Conservation (phyloP, 352 stramenopile species). For the Peronospora destructor region DNA sequence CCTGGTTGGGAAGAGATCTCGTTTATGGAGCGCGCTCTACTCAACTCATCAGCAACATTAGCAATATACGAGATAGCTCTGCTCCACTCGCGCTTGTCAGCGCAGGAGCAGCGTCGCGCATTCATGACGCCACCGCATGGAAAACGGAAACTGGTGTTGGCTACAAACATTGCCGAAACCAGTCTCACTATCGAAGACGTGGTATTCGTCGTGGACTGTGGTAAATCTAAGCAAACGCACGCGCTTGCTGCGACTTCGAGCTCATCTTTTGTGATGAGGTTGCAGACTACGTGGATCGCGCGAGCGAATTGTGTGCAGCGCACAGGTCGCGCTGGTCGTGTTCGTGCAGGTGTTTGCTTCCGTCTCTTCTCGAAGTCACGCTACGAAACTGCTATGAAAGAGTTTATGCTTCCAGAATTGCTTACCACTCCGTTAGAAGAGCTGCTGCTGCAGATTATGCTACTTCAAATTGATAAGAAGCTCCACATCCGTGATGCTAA, state of each 20-base stretch:
- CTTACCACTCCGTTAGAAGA: constrained; percentile 68
- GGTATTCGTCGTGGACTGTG: constrained; percentile 84
- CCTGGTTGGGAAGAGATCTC: constrained; percentile 82
- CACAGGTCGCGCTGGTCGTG: constrained; percentile 88
- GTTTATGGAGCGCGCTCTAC: constrained; percentile 57
- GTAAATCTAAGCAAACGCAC: constrained; percentile 78
- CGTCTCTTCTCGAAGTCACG: constrained; percentile 60
- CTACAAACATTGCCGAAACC: constrained; percentile 95
- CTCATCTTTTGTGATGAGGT: constrained; percentile 85
- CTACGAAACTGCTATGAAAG: constrained; percentile 61
- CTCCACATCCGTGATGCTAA: constrained; percentile 59
- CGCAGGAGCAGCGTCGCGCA: constrained; percentile 59
- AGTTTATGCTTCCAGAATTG: constrained; percentile 72
- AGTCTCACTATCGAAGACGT: constrained; percentile 95
- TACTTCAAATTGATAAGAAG: constrained; percentile 72
- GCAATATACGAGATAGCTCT: constrained; percentile 62
- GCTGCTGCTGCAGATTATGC: constrained; percentile 66
- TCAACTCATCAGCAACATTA: constrained; percentile 44
- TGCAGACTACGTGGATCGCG: constrained; percentile 83
- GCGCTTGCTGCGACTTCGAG: constrained; percentile 50
- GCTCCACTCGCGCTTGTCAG: constrained; percentile 65
- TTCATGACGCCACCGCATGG: constrained; percentile 55
- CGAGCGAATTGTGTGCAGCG: constrained; percentile 87
- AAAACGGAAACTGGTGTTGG: constrained; percentile 79
- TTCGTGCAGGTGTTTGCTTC: constrained; percentile 91